A percentile compares a stretch with the other conserved stretches of the same genome.
Conservation (phyloP, 768 basidiomycete genomes). For the Naganishia kalamii region DNA sequence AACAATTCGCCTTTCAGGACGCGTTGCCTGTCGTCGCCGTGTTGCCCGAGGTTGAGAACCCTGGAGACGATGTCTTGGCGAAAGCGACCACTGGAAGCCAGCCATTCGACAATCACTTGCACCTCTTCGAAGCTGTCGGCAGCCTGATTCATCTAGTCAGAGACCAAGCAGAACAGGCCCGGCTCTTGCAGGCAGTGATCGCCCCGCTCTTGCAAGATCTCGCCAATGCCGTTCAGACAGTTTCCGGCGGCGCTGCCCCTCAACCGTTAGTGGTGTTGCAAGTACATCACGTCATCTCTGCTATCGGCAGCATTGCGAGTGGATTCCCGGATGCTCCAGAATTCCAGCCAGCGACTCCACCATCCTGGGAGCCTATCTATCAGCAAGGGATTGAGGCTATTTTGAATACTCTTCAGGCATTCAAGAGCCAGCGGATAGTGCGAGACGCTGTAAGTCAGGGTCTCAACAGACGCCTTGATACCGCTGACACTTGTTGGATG, state of each 20-base stretch:
- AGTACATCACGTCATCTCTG: slow-evolving; percentile 89
- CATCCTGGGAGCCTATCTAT: slow-evolving; percentile 68
- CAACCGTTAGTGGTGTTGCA: slow-evolving; percentile 74
- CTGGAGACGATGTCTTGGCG: slow-evolving; percentile 59
- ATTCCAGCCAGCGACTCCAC: slow-evolving; percentile 56
- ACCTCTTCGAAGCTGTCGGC: slow-evolving; percentile 88
- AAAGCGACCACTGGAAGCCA: slow-evolving; percentile 70
- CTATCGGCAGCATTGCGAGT: slow-evolving; percentile 87
- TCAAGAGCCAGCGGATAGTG: slow-evolving; percentile 79
- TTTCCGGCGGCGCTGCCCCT: slow-evolving; percentile 53
- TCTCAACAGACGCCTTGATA: no score
- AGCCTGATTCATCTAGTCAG: slow-evolving; percentile 72
- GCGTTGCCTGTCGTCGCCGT: slow-evolving; percentile 67
- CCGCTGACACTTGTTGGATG: not conserved
- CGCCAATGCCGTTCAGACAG: slow-evolving; percentile 52
- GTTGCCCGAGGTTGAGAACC: slow-evolving; percentile 68
- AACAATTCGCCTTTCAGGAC: slow-evolving; percentile 52
- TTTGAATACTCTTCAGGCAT: slow-evolving; percentile 74
- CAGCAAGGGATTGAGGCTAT: slow-evolving; percentile 78
- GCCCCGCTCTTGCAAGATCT: slow-evolving; percentile 70
- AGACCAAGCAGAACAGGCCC: slow-evolving; percentile 59
- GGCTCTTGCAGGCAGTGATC: slow-evolving; percentile 62
- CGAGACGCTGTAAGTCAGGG: slow-evolving; percentile 72
- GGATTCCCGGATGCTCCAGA: slow-evolving; percentile 71
- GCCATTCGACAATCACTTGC: slow-evolving; percentile 81